Conservation (phyloP, 2,329 filamentous ascomycete species). For the Claviceps sp. region DNA sequence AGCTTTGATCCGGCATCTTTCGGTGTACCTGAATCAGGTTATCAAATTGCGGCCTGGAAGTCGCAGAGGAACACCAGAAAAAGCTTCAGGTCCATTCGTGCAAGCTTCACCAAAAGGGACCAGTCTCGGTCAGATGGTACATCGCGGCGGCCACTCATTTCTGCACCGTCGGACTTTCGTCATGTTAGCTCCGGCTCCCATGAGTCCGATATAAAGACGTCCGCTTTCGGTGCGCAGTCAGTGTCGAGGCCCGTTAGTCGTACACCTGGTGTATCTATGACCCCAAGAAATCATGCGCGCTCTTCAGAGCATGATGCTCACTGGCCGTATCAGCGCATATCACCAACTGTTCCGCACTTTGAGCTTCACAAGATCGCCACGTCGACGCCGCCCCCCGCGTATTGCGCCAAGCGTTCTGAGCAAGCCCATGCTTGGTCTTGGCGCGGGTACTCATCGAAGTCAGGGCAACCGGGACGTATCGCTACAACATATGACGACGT, state of each 20-base stretch:
- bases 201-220: constrained; percentile 17
- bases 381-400: constrained; percentile 23
- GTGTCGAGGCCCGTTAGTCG: not conserved
- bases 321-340: constrained; percentile 27
- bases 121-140: constrained; percentile 30
- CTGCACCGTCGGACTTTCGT: constrained; percentile 44
- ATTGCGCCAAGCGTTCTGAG: constrained; percentile 19
- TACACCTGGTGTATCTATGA: constrained; percentile 7
- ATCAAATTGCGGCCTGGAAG: constrained; percentile 9
- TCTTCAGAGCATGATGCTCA: constrained; percentile 46
- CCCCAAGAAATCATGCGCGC: constrained; percentile 29
- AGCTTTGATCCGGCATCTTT: constrained; percentile 16
- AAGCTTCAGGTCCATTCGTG: constrained; percentile 21
- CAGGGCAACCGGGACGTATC: constrained; percentile 21
- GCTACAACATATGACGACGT: constrained; percentile 8
- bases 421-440: constrained; percentile 20
- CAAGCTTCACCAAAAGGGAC: constrained; percentile 32
- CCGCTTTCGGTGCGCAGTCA: constrained; percentile 4
- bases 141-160: constrained; percentile 42
- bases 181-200: constrained; percentile 39
- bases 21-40: constrained; percentile 11
- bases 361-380: constrained; percentile 25
- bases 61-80: constrained; percentile 8
- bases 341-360: constrained; percentile 42
- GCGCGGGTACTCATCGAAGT: constrained; percentile 37